Evolutionary conservation across 495 filamentous ascomycete genomes (phyloP).

Genomic region (Ramalina peruviana): DNA sequence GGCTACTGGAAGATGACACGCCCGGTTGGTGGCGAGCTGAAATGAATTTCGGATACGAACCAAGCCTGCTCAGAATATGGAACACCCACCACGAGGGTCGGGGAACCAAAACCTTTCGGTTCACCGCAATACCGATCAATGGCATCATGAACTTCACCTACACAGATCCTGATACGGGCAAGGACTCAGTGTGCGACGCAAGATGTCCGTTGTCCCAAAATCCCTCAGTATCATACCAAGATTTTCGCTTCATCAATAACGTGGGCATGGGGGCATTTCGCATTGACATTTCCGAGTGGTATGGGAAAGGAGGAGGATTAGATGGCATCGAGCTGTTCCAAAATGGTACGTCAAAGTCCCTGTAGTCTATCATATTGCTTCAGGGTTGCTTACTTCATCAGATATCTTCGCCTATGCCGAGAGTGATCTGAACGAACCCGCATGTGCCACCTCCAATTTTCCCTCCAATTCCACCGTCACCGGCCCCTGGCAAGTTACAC

Average conservation of each 20-base stretch:
- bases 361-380: not conserved
- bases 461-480: slow-evolving; percentile 50
- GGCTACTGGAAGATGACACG: slow-evolving; percentile 67
- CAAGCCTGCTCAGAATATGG: slow-evolving; percentile 75
- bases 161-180: slow-evolving; percentile 53
- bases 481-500: slow-evolving; percentile 58
- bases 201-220: slow-evolving; percentile 65
- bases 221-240: slow-evolving; percentile 52
- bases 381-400: slow-evolving; percentile 19
- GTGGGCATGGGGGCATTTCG: slow-evolving; percentile 83
- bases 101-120: slow-evolving; percentile 75
- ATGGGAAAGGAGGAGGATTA: slow-evolving; percentile 75
- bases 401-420: slow-evolving; percentile 77
- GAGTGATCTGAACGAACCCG: slow-evolving; percentile 75
- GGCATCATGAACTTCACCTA: slow-evolving; percentile 97
- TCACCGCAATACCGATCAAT: slow-evolving; percentile 64
- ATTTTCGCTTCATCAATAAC: slow-evolving; percentile 78
- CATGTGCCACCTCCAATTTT: slow-evolving; percentile 51
- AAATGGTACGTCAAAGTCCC: slow-evolving; percentile 34
- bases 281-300: slow-evolving; percentile 73
- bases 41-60: slow-evolving; percentile 68
- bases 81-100: slow-evolving; percentile 79
- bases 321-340: slow-evolving; percentile 84
- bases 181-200: slow-evolving; percentile 55
- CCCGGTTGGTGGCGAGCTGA: slow-evolving; percentile 75